phyloP scores from a whole-genome alignment of 2,329 filamentous ascomycete genomes.

The Leptodontidium sp. region DNA sequence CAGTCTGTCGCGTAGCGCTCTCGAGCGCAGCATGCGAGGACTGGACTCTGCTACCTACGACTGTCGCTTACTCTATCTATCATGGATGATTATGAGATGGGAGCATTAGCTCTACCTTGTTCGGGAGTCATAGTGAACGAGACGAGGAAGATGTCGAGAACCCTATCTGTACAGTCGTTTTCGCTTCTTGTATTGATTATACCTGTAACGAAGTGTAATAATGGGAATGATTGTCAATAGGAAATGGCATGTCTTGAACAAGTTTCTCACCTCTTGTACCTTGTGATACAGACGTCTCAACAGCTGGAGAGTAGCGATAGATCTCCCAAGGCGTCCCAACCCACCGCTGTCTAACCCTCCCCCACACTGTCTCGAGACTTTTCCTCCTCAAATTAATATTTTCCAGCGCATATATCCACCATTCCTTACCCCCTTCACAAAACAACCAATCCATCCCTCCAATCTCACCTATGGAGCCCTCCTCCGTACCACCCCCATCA shows the following conservation, averaged over 20 bases:
- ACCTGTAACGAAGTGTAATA: slow-evolving; percentile 27
- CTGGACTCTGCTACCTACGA: slow-evolving; percentile 1
- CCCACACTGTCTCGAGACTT: no score
- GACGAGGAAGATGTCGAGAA: background rate
- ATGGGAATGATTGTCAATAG: slow-evolving; percentile 11
- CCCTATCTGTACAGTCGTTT: slow-evolving; percentile 30
- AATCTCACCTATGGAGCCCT: no score
- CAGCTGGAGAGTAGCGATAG: background rate
- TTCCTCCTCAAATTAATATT: no score
- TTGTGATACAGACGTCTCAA: background rate
- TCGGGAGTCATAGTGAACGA: background rate
- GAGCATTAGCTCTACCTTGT: background rate
- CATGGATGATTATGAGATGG: slow-evolving; percentile 16
- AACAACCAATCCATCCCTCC: no score
- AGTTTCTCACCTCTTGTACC: background rate
- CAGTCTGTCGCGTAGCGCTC: slow-evolving; percentile 2
- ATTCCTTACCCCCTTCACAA: no score
- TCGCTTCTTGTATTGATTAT: slow-evolving; percentile 39
- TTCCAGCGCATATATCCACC: no score
- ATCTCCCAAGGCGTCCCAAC: background rate
- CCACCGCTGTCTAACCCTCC: no score
- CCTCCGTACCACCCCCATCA: background rate
- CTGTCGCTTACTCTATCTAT: slow-evolving; percentile 18
- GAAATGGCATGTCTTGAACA: slow-evolving; percentile 1
- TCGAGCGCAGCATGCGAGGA: background rate